These are phyloP conservation scores for Colletotrichum cuscutae DNA, from an alignment of 2,329 filamentous ascomycete species.

Conservation along the genomic window DNA sequence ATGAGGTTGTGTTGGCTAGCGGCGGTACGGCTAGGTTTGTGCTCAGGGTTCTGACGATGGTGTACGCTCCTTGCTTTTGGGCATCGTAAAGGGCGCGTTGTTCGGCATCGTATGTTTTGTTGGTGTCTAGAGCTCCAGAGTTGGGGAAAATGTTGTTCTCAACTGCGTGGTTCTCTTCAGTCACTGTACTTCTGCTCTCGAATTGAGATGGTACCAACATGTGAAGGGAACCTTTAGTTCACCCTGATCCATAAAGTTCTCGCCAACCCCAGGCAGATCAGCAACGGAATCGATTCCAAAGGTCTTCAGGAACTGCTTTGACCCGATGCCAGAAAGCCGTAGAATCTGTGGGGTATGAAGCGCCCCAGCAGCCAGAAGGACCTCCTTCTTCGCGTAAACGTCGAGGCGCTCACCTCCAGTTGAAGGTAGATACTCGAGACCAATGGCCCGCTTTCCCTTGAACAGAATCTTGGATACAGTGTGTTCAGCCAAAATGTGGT, in stretches of 20 bases:
- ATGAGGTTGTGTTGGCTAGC: constrained; percentile 45
- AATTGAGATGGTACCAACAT: constrained; percentile 16
- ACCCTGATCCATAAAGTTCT: constrained; percentile 56
- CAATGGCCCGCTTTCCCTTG: constrained; percentile 61
- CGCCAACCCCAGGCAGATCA: constrained; percentile 60
- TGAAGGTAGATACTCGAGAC: constrained; percentile 62
- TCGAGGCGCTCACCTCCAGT: constrained; percentile 14
- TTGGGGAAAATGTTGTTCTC: constrained; percentile 42
- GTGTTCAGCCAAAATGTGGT: constrained; percentile 68
- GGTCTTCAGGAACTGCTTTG: constrained; percentile 45
- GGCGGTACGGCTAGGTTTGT: constrained; percentile 46
- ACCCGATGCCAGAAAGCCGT: constrained; percentile 60
- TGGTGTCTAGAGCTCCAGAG: constrained; percentile 41
- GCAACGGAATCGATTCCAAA: constrained; percentile 52
- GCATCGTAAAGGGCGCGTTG: constrained; percentile 45
- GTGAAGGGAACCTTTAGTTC: constrained; percentile 40
- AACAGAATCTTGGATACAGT: constrained; percentile 67
- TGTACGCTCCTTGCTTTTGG: constrained; percentile 43
- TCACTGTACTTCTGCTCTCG: background rate
- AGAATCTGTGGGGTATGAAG: constrained; percentile 55
- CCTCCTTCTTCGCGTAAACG: constrained; percentile 44
- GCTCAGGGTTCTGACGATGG: constrained; percentile 41
- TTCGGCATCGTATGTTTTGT: constrained; percentile 47
- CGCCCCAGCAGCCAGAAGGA: constrained; percentile 53
- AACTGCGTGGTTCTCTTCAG: constrained; percentile 14